Evolutionary conservation across 2,329 filamentous ascomycete genomes (phyloP), one percentile per base, ranked within the genome.

Genomic region (Chaetomiaceae sp.): DNA sequence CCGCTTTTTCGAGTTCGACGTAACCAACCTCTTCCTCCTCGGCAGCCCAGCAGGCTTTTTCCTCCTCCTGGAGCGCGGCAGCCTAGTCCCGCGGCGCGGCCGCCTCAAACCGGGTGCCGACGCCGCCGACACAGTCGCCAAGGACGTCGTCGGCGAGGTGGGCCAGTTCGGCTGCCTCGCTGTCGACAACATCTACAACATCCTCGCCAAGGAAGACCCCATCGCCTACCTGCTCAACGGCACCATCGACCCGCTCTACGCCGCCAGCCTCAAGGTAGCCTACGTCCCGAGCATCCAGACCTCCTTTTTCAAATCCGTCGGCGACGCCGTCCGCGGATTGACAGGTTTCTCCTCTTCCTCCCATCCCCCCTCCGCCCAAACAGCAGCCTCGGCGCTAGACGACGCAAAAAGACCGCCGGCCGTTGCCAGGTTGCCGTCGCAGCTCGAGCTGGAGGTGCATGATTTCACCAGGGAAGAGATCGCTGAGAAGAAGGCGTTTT

Each of bases 101-200:
- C 81, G 87, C 53, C 72, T 79, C 42, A 96, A 96, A 64, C 83
- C 88, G 0, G 89, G 87, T 4, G 83, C 84, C 19, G 84, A 91
- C 57, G 71, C 75, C 1, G 80, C 79, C 17, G 85, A 90, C 59
- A 70, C 71, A 19, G 71, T 77, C 14, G 77, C 78, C 6, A 69
- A 69, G 33, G 73, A 76, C 6, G 80, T 97, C 29, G 87, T 86
- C n/a, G 88, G 88, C n/a, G 82, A 90, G 37, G 79, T 79, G 17
- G 91, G 89, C 27, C 82, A 77, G 6, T 96, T 95, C 68, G 94
- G 94, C 17, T 97, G 94, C 68, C 75, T 97, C 25, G 89, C 92
- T 0, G 87, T 97, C 1, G 90, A 97, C 72, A 99, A 97, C 67
- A 81, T 99, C 53, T 99, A 97, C 76, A 99, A 99, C 64, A 81